Conservation (phyloP, 1,139 yeast genomes). For the Saccharomyces hybrid region DNA sequence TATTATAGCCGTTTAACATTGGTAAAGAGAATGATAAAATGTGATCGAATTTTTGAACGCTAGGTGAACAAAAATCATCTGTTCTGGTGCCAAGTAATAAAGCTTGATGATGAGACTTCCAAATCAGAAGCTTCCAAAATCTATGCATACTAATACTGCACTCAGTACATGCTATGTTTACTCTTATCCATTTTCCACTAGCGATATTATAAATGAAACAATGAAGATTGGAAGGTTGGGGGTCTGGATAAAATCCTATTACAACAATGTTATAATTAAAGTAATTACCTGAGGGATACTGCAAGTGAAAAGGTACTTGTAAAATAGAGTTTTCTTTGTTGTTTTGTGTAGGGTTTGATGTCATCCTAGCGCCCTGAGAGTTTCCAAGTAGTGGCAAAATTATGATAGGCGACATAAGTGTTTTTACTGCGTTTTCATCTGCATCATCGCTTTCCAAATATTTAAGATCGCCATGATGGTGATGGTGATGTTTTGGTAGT, state of each 20-base stretch:
- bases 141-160: constrained; percentile 50
- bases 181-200: constrained; percentile 58
- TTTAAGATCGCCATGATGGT: background rate
- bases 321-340: constrained; percentile 11
- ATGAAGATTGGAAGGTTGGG: constrained; percentile 41
- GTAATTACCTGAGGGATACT: constrained; percentile 53
- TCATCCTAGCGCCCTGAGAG: constrained; percentile 29
- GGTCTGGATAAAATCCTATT: constrained; percentile 43
- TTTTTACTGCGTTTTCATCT: constrained; percentile 1
- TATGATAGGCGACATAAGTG: constrained; percentile 24
- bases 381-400: constrained; percentile 30
- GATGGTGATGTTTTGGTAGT: background rate
- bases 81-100: constrained; percentile 44
- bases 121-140: constrained; percentile 60
- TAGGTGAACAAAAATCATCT: constrained; percentile 44
- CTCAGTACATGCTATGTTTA: constrained; percentile 46
- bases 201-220: constrained; percentile 58
- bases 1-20: constrained; percentile 47
- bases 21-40: constrained; percentile 57
- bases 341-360: constrained; percentile 11
- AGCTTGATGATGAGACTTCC: constrained; percentile 72
- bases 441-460: background rate
- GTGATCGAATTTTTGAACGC: constrained; percentile 52
- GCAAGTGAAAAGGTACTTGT: constrained; percentile 34
- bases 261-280: constrained; percentile 61